Evolutionary conservation across 192 early-diverging fungal species (phyloP), one percentile per base, ranked within the genome.

Genomic region (Spinellus fusiger): DNA sequence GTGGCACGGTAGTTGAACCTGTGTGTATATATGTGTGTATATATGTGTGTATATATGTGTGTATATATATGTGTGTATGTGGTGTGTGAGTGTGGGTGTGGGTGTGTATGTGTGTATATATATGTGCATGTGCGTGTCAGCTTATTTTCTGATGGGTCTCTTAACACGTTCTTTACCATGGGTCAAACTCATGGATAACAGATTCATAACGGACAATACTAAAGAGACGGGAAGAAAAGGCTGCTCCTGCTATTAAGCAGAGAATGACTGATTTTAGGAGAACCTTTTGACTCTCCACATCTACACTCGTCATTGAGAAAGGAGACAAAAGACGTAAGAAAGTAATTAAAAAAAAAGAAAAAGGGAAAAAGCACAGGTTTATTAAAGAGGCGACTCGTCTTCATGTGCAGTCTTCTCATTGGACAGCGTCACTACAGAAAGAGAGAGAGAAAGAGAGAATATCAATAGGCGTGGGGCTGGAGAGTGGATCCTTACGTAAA

Each of bases 131-230:
- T 28, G 50, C 16, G 16, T 35, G 34, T 18, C 32, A 25, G 25
- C 9, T 37, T 6, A 38, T 3, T 40, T 38, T 13, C 20, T 40
- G 12, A 56, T 47, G 38, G 18, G 23, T 46, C n/a, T 10, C 37
- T n/a, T 16, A 40, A 4, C 26, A 38, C 13, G 40, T 12, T 12
- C 15, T 44, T 61, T 74, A 74, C 72, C 91, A 99, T 28, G 98
- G 98, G 73, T 99, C 98, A 71, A 99, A 99, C 73, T 99, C 98
- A 82, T 99, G 98, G 75, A 99, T 99, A 56, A 99, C 90, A 59
- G 88, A 91, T 74, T 99, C 98, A 70, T 94, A 99, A 22, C 95
- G 89, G 57, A 99, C 83, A 53, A 99, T 93, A 62, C 94, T 96
- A 76, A 98, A 99, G 49, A 99, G 80, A 55, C 96, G 91, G 59